phyloP scores from a whole-genome alignment of 495 filamentous ascomycete genomes.

The Neurospora terricola region DNA sequence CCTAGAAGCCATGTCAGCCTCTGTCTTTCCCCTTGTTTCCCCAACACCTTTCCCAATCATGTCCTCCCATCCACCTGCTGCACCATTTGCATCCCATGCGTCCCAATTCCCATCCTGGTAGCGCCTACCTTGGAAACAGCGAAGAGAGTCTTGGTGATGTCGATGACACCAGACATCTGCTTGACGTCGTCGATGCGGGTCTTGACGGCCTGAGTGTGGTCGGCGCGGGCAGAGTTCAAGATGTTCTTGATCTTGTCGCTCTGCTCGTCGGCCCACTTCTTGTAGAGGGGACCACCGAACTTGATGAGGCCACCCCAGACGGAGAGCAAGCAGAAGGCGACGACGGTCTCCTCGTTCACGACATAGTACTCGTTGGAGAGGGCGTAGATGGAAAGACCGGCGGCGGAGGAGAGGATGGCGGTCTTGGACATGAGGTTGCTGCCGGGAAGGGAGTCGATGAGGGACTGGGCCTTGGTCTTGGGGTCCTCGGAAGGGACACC shows the following conservation, averaged over 20 bases:
- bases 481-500: conserved; percentile 75
- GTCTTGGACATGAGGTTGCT: conserved; percentile 85
- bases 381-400: conserved; percentile 83
- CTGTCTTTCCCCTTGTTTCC: neutral
- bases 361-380: conserved; percentile 99
- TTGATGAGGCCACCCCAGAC: conserved; percentile 84
- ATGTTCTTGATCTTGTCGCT: conserved; percentile 82
- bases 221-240: conserved; percentile 81
- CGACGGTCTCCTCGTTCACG: conserved; percentile 94
- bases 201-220: conserved; percentile 94
- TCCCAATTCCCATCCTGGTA: neutral
- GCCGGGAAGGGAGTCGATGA: conserved; percentile 82
- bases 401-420: conserved; percentile 85
- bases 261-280: conserved; percentile 81
- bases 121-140: conserved; percentile 85
- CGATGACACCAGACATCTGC: conserved; percentile 86
- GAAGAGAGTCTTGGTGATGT: conserved; percentile 93
- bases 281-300: conserved; percentile 86
- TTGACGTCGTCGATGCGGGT: conserved; percentile 83
- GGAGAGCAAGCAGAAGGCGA: conserved; percentile 77
- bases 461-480: conserved; percentile 87
- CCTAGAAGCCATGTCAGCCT: conserved; percentile 42
- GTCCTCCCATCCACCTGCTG: neutral
- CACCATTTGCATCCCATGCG: neutral
- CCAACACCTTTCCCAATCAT: neutral